phyloP scores from a whole-genome alignment of 768 basidiomycete species.

The Russula brevipes region DNA sequence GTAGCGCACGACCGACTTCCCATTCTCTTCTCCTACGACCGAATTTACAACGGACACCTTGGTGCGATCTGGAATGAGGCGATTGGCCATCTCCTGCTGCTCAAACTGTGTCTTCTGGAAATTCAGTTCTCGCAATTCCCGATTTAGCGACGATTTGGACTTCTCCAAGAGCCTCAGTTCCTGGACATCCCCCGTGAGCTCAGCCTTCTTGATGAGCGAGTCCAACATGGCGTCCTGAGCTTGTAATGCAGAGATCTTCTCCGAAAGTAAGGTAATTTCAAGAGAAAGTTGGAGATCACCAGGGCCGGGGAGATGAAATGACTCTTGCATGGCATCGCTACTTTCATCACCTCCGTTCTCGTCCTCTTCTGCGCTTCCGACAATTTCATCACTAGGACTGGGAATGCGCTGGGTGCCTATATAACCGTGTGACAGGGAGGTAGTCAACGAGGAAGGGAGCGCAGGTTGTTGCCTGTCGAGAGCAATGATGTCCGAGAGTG shows the following conservation, averaged over 20 bases:
- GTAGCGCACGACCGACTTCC: slow-evolving; percentile 88
- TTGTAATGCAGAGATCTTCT: slow-evolving; percentile 71
- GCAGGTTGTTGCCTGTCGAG: slow-evolving; percentile 51
- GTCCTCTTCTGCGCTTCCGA: slow-evolving; percentile 39
- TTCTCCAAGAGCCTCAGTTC: slow-evolving; percentile 78
- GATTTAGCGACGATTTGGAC: slow-evolving; percentile 73
- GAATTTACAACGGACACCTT: slow-evolving; percentile 81
- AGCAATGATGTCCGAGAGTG: slow-evolving; percentile 92
- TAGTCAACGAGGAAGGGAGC: slow-evolving; percentile 3
- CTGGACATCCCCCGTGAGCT: slow-evolving; percentile 83
- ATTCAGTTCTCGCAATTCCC: slow-evolving; percentile 76
- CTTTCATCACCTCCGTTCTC: slow-evolving; percentile 42
- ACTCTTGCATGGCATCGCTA: slow-evolving; percentile 40
- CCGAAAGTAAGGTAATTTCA: slow-evolving; percentile 75
- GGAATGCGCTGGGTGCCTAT: not conserved
- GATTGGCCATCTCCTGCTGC: slow-evolving; percentile 88
- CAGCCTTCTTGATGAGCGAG: slow-evolving; percentile 89
- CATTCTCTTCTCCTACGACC: slow-evolving; percentile 74
- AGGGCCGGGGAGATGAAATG: slow-evolving; percentile 75
- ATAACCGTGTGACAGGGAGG: slow-evolving; percentile 2
- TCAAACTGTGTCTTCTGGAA: slow-evolving; percentile 94
- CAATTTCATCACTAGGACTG: slow-evolving; percentile 32
- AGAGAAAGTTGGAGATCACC: slow-evolving; percentile 85
- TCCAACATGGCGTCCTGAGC: slow-evolving; percentile 81
- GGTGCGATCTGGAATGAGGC: slow-evolving; percentile 78